phyloP scores from a whole-genome alignment of 208 protist genomes.

The Strigomonas culicis region DNA sequence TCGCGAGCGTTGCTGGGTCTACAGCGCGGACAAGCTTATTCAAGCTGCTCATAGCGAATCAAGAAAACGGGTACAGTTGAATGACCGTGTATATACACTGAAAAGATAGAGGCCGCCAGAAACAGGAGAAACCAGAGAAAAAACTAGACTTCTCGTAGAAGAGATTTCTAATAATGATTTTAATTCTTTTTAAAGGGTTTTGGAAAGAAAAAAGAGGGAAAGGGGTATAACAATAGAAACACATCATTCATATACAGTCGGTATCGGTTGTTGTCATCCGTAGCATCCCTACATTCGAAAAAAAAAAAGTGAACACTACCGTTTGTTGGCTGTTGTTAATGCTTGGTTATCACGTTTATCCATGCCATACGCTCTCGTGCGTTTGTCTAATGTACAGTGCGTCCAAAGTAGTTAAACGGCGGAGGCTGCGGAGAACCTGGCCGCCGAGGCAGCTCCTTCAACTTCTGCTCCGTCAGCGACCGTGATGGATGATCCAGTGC shows the following conservation, averaged over 20 bases:
- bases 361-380: too few species aligned
- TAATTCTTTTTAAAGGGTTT: background rate
- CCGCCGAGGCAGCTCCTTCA: conserved; percentile 27
- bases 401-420: conserved; percentile 17
- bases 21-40: conserved; percentile 21
- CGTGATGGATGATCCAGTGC: conserved; percentile 52
- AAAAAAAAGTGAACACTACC: background rate
- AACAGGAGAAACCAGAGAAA: background rate
- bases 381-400: background rate
- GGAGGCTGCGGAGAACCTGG: conserved; percentile 44
- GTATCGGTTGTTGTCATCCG: too few species aligned
- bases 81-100: background rate
- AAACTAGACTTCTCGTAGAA: too few species aligned
- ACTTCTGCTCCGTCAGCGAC: conserved; percentile 65
- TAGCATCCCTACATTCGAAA: background rate
- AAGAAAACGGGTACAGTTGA: background rate
- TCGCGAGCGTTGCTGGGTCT: conserved; percentile 10
- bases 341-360: too few species aligned
- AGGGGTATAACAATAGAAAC: too few species aligned
- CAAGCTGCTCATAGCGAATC: background rate
- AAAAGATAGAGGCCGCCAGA: background rate
- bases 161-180: too few species aligned
- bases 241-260: too few species aligned
- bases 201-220: background rate
- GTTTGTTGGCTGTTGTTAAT: too few species aligned